Evolutionary conservation across 1,284 basidiomycete species (phyloP).

Genomic region (Fomitiporia mediterranea): DNA sequence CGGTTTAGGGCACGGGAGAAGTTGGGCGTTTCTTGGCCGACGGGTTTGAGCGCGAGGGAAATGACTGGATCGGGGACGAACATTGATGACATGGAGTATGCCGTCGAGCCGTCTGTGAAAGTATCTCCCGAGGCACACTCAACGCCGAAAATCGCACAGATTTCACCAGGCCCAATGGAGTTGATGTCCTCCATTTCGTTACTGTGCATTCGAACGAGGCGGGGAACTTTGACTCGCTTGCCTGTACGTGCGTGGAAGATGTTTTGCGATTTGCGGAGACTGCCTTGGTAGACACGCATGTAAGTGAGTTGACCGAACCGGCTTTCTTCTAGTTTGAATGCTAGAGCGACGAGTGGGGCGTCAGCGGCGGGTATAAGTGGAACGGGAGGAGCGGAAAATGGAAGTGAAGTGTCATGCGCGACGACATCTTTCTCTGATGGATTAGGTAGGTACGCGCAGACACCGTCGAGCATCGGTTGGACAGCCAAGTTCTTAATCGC

Average conservation of each 20-base stretch:
- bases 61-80: constrained; percentile 99
- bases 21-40: constrained; percentile 90
- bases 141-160: constrained; percentile 99
- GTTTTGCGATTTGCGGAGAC: constrained; percentile 76
- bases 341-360: constrained; percentile 89
- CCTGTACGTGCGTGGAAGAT: constrained; percentile 95
- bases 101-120: constrained; percentile 89
- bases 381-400: constrained; percentile 62
- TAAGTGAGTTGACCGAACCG: constrained; percentile 98
- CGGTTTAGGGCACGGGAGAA: constrained; percentile 96
- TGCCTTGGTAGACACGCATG: constrained; percentile 98
- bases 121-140: constrained; percentile 99
- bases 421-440: constrained; percentile 78
- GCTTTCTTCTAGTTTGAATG: constrained; percentile 99
- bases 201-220: constrained; percentile 96
- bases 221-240: constrained; percentile 98
- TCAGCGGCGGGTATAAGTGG: constrained; percentile 75
- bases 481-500: constrained; percentile 98
- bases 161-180: constrained; percentile 95
- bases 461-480: constrained; percentile 91
- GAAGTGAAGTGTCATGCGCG: constrained; percentile 80
- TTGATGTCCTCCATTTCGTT: constrained; percentile 99
- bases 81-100: constrained; percentile 95
- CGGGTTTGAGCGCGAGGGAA: constrained; percentile 89
- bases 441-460: constrained; percentile 93